Base-by-base conservation (phyloP, 129 eudicot species). In the Ambrosia artemisiifolia region DNA sequence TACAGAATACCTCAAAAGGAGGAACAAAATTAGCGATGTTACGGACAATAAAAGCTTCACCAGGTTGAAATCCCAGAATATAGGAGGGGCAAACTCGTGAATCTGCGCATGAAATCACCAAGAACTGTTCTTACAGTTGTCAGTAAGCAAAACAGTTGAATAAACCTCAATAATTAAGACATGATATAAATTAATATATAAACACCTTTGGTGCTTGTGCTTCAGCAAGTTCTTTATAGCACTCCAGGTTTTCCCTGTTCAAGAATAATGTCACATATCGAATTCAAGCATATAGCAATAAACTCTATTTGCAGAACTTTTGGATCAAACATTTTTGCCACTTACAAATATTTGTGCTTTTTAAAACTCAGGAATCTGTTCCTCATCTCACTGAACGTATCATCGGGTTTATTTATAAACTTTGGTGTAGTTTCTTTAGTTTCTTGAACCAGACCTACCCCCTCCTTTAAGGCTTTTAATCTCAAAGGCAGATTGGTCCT, bases 81-180 rank as follows among this genome's bases (percentile, higher is more conserved):
- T 79, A 84, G 13, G 97, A 90, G 34, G 98, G 97, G 63, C 98
- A 94, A 72, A 94, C 96, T 76, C 98, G 82, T 13, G 98, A 94
- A 82, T 94, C 98, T 84, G 91, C 97, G 73, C 99, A 95, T 79
- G 99, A 86, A 76, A 95, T 86, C 83, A 95, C 94, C 84, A 88
- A 69, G 74, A 95, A 95, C 99, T 95, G 90, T 80, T 76, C 86
- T 69, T 47, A 65, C 79, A 70, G 70, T 70, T 28, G 81, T 86
- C 77, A 79, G 91, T 73, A 71, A 48, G 64, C 72, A 68, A 62
- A 65, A 61, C 6, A 56, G 28, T 24, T 18, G 13, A 30, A 65
- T 1, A 53, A 48, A 17, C 19, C 7, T 5, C n/a, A 50, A 54
- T 7, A 0, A 33, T 4, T 51, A 38, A 16, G 7, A 11, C 2